These are phyloP conservation scores for Suillus hirtellus DNA, from an alignment of 768 basidiomycete genomes.

Conservation along the genomic window DNA sequence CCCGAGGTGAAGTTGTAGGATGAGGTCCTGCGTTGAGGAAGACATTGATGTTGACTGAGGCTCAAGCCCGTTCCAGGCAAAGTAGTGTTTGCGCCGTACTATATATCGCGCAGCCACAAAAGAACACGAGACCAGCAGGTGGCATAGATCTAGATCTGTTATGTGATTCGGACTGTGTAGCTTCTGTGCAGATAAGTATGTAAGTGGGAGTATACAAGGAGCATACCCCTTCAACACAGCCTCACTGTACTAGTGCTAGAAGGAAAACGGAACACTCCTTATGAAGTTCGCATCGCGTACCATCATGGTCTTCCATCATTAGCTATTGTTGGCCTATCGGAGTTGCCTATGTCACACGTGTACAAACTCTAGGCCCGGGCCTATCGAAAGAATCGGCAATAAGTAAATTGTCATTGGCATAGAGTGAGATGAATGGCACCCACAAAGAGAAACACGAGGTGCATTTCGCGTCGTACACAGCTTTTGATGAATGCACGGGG, in stretches of 20 bases:
- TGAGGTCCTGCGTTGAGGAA: not conserved
- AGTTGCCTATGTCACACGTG: not conserved
- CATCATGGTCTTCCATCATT: not conserved
- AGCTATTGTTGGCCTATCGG: not conserved
- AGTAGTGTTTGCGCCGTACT: not conserved
- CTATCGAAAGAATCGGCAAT: not conserved
- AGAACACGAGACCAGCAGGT: not conserved
- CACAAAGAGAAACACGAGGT: not conserved
- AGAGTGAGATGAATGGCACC: not conserved
- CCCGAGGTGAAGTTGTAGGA: not conserved
- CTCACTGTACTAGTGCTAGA: not conserved
- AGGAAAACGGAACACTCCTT: not conserved
- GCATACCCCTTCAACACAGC: not conserved
- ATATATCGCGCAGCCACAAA: constrained; percentile 1
- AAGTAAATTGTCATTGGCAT: not conserved
- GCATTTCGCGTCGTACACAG: not conserved
- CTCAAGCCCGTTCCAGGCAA: not conserved
- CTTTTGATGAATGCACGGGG: not conserved
- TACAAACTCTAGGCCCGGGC: not conserved
- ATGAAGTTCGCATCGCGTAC: not conserved
- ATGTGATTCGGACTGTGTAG: not conserved
- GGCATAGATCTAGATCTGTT: not conserved
- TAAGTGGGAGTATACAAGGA: not conserved
- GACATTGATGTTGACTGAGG: not conserved
- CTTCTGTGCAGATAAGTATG: not conserved